Base-by-base conservation (phyloP, 257 asterid species). In the Asclepias syriaca region DNA sequence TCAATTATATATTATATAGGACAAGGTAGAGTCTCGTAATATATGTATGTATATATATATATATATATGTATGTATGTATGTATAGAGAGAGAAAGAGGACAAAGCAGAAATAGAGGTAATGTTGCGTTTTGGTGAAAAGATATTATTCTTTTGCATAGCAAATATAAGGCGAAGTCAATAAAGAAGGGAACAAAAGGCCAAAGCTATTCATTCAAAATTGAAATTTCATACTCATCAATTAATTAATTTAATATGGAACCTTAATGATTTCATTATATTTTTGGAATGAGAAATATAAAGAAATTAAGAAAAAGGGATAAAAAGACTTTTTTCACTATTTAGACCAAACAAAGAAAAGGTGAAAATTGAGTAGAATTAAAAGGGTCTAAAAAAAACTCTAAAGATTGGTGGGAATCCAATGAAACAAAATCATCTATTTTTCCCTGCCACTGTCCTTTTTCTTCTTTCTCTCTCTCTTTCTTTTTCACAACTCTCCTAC, bases 351-450 rank as follows among this genome's bases (percentile, higher is more conserved):
- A 43, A 53, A 34, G 27, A 29, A 29, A 71, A 74, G 40, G 79
- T 76, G 51, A 70, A 32, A 21, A 14, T 11, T n/a, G 3, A 29
- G 34, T 2, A 73, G 57, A 51, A 53, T 64, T 16, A 68, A 51
- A 43, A 9, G 48, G 10, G 59, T 5, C 29, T n/a, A 13, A n/a
- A 55, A 10, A 49, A 55, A 10, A 49, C 37, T 10, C 8, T 6
- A 72, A 68, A 9, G 43, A 71, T 11, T 46, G 72, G 64, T 61
- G 65, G 79, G 81, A 59, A 79, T 79, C 83, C 78, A 72, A 81
- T 77, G 80, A 75, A 78, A 75, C 76, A 65, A 56, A 74, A 77
- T 67, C 75, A 77, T 68, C 63, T 50, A 16, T 37, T 56, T 5
- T 14, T 1, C 37, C 22, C 56, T 21, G 15, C 50, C 61, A 10